Base-by-base conservation (phyloP, 2,329 filamentous ascomycete genomes). In the Fusarium liriodendri region DNA sequence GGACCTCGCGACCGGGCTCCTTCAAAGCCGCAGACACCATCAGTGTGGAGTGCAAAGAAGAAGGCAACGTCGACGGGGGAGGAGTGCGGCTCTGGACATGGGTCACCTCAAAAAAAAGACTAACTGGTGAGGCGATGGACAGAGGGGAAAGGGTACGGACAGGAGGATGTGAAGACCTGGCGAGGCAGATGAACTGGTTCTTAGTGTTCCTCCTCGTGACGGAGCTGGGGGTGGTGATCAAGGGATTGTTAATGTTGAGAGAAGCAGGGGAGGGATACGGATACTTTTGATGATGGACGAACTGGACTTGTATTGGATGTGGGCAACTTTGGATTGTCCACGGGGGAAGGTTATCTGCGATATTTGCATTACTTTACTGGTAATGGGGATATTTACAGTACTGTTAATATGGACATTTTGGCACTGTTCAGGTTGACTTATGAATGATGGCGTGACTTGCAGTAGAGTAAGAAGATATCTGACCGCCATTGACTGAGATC, bases 1-100 rank as follows among this genome's bases (percentile, higher is more conserved):
- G 68, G 64, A 38, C 75, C 77, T 55, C 76, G 77, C 18, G 76
- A 78, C n/a, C 73, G 76, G 10, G 78, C 77, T 5, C 55, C 45
- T 16, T 73, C 77, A 33, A 76, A 76, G 54, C 32, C 76, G 8
- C 67, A 72, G 25, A 70, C 77, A 54, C 69, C 76, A 14, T 71
- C 67, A 11, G 47, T 75, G 27, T 79, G 77, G 77, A 68, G 64
- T 33, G 42, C 47, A 29, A 78, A 72, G 40, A 75, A 67, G 45
- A 76, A 74, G 61, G 33, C 50, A 33, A 57, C 32, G 47, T 29
- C 25, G 47, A n/a, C 18, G 4, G 50, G 52, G 27, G 61, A 60
- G 10, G 64, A 70, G 33, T 58, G 47, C 33, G 64, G 33, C 9
- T 13, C 42, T 35, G 64, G 42, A 32, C 50, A 57, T 13, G 66